Evolutionary conservation across 768 basidiomycete species (phyloP).

Genomic region (Trametes punicea): DNA sequence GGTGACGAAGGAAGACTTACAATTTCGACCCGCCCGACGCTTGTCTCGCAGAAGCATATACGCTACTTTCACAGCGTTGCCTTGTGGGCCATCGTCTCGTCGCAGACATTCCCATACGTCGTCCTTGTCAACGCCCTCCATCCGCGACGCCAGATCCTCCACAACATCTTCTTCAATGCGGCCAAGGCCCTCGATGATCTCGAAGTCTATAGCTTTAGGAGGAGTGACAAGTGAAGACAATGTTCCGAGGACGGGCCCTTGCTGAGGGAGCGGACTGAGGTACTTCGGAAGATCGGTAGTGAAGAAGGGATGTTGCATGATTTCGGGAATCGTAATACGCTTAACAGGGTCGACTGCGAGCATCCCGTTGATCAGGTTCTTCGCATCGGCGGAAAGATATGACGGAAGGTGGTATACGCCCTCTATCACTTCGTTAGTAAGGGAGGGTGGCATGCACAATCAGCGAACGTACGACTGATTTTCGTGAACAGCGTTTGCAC

Average conservation of each 20-base stretch:
- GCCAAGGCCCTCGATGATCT: conserved; percentile 89
- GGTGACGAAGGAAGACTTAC: conserved; percentile 40
- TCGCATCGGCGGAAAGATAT: conserved; percentile 77
- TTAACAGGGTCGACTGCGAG: conserved; percentile 92
- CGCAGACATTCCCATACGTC: conserved; percentile 87
- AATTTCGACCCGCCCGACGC: conserved; percentile 73
- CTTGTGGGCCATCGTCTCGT: conserved; percentile 77
- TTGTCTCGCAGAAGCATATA: conserved; percentile 93
- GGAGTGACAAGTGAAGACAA: conserved; percentile 71
- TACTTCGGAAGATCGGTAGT: conserved; percentile 82
- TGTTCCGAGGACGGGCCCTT: conserved; percentile 73
- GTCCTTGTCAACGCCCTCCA: conserved; percentile 73
- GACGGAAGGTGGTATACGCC: conserved; percentile 83
- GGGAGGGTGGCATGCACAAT: not conserved
- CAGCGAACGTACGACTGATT: conserved; percentile 68
- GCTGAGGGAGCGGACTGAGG: conserved; percentile 78
- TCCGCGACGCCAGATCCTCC: conserved; percentile 68
- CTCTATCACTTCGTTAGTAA: conserved; percentile 44
- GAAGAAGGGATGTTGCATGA: conserved; percentile 89
- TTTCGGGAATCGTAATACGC: conserved; percentile 90
- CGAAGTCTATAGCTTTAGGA: conserved; percentile 65
- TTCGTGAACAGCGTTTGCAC: conserved; percentile 91
- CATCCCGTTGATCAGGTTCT: conserved; percentile 81
- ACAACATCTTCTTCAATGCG: conserved; percentile 91
- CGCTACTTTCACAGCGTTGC: conserved; percentile 94